A percentile compares a stretch with the other conserved stretches of the same genome.
phyloP scores from a whole-genome alignment of 1,139 yeast species.

The Saccharomycopsis phalli region DNA sequence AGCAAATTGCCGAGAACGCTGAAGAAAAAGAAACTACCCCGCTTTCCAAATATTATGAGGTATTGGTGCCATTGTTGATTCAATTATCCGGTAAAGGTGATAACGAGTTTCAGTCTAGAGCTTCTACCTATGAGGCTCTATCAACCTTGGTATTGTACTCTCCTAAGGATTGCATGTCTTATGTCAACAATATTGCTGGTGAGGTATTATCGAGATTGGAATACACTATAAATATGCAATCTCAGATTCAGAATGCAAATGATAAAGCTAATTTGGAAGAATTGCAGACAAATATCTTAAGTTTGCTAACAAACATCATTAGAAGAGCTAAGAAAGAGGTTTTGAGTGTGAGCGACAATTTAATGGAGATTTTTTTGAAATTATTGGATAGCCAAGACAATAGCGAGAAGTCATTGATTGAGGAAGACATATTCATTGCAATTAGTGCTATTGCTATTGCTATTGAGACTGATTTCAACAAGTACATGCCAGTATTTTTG shows the following conservation, averaged over 20 bases:
- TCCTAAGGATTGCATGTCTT: slow-evolving; percentile 59
- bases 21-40: slow-evolving; percentile 50
- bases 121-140: slow-evolving; percentile 92
- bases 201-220: slow-evolving; percentile 69
- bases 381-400: slow-evolving; percentile 43
- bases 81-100: slow-evolving; percentile 62
- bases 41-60: slow-evolving; percentile 65
- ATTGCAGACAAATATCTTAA: slow-evolving; percentile 75
- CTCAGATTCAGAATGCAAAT: slow-evolving; percentile 51
- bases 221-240: slow-evolving; percentile 42
- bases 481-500: slow-evolving; percentile 71
- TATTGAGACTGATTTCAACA: slow-evolving; percentile 56
- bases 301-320: slow-evolving; percentile 80
- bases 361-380: slow-evolving; percentile 77
- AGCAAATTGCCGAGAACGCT: slow-evolving; percentile 50
- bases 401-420: slow-evolving; percentile 67
- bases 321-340: slow-evolving; percentile 72
- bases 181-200: slow-evolving; percentile 63
- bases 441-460: slow-evolving; percentile 85
- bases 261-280: slow-evolving; percentile 77
- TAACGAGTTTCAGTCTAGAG: slow-evolving; percentile 83
- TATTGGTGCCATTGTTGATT: slow-evolving; percentile 61
- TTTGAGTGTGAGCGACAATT: slow-evolving; percentile 60
- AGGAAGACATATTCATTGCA: slow-evolving; percentile 90
- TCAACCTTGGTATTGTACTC: slow-evolving; percentile 73